These are phyloP conservation scores for Colletotrichum viniferum DNA, from an alignment of 2,329 filamentous ascomycete species.

Conservation along the genomic window DNA sequence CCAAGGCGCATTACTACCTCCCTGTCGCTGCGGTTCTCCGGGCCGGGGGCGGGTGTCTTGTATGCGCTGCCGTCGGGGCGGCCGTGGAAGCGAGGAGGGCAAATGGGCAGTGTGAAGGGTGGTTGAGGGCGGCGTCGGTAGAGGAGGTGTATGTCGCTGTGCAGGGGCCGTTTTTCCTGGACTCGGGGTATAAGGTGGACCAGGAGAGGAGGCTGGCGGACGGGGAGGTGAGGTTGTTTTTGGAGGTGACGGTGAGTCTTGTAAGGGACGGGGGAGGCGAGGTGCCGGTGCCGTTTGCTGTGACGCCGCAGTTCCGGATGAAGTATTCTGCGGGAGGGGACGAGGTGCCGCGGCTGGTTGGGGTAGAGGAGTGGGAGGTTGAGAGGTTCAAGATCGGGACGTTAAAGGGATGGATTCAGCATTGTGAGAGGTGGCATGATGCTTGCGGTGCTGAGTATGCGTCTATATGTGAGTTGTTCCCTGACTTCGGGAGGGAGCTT, in stretches of 20 bases:
- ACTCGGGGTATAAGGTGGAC: not conserved
- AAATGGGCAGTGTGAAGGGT: not conserved
- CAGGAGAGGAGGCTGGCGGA: not conserved
- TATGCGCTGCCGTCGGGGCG: not conserved
- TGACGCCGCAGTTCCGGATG: not conserved
- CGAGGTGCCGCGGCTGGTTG: not conserved
- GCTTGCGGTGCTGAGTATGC: not conserved
- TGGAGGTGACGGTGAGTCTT: not conserved
- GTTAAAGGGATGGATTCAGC: not conserved
- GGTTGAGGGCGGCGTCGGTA: not conserved
- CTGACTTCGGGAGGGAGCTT: not conserved
- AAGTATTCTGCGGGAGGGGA: not conserved
- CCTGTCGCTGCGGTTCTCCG: not conserved
- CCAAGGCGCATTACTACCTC: not conserved
- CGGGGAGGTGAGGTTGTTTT: not conserved
- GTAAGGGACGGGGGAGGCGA: not conserved
- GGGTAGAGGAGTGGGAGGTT: not conserved
- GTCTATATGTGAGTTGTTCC: not conserved
- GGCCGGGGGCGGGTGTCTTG: not conserved
- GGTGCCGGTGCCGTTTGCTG: not conserved
- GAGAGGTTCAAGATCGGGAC: not conserved
- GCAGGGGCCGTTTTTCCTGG: conserved; percentile 5
- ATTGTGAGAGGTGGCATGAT: not conserved
- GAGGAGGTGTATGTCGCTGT: not conserved
- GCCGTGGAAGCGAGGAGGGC: not conserved